Conservation (phyloP, 1,284 basidiomycete species). For the Cutaneotrichosporon daszewskae region DNA sequence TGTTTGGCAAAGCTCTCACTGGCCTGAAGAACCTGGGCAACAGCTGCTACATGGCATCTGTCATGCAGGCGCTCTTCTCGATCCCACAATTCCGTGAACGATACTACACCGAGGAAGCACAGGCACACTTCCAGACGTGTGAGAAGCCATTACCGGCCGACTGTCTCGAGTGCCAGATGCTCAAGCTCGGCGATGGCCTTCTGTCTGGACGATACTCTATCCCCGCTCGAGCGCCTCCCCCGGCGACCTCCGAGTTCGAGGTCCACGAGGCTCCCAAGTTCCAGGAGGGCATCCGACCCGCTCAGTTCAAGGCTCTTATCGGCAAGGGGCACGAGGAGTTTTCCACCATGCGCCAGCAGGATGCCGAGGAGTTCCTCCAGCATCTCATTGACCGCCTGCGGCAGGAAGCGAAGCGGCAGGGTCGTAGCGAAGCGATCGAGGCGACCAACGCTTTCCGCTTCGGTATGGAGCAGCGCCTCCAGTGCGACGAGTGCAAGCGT, state of each 20-base stretch:
- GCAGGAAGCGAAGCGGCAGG: constrained; percentile 58
- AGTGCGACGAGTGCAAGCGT: constrained; percentile 74
- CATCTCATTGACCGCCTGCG: constrained; percentile 70
- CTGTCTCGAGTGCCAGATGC: constrained; percentile 92
- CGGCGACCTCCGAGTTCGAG: constrained; percentile 34
- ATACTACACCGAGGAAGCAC: constrained; percentile 57
- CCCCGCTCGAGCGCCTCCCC: constrained; percentile 49
- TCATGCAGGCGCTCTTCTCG: constrained; percentile 81
- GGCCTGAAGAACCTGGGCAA: constrained; percentile 92
- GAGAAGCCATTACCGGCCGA: constrained; percentile 64
- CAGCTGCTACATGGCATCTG: constrained; percentile 96
- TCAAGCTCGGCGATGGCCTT: constrained; percentile 87
- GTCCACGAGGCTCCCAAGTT: constrained; percentile 51
- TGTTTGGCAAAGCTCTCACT: constrained; percentile 84
- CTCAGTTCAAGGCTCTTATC: constrained; percentile 80
- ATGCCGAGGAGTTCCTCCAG: constrained; percentile 90
- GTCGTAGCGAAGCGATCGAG: constrained; percentile 46
- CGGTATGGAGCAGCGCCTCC: constrained; percentile 74
- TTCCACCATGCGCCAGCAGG: constrained; percentile 93
- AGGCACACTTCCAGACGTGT: constrained; percentile 62
- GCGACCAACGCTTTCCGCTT: constrained; percentile 75
- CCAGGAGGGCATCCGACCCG: constrained; percentile 80
- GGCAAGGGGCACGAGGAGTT: constrained; percentile 94
- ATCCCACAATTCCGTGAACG: constrained; percentile 69
- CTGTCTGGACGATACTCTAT: constrained; percentile 85